A percentile compares a stretch with the other conserved stretches of the same genome.
These are phyloP conservation scores for Stephania japonica DNA, from an alignment of 164 flowering plant species.

Conservation along the genomic window DNA sequence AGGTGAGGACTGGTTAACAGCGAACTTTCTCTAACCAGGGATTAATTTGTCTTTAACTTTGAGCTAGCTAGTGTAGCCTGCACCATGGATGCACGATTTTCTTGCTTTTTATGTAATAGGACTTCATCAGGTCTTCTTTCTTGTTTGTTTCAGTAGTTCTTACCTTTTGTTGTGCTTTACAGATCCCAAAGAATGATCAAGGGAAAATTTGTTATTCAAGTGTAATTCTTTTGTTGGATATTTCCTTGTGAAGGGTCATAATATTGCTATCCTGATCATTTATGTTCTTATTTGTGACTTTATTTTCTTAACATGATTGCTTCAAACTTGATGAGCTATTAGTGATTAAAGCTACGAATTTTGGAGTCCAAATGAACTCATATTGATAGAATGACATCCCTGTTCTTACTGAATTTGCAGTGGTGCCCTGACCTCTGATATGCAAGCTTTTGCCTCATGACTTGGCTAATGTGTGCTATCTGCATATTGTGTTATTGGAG, in stretches of 20 bases:
- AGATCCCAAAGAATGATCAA: constrained; percentile 2
- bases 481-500: too few species aligned
- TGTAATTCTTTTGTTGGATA: not conserved
- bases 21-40: not conserved
- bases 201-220: not conserved
- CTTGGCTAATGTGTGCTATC: too few species aligned
- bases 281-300: too few species aligned
- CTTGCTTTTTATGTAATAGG: not conserved
- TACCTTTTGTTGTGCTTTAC: not conserved
- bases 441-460: too few species aligned
- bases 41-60: constrained; percentile 6
- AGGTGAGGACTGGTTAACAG: constrained; percentile 7
- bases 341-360: too few species aligned
- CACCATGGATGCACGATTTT: constrained; percentile 7
- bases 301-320: too few species aligned
- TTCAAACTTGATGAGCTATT: too few species aligned
- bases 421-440: too few species aligned
- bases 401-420: too few species aligned
- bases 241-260: not conserved
- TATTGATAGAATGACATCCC: too few species aligned
- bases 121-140: not conserved
- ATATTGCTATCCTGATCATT: not conserved
- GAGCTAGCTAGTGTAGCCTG: constrained; percentile 11
- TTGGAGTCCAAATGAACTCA: too few species aligned
- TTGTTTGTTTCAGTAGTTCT: not conserved